phyloP scores from a whole-genome alignment of 768 basidiomycete species.

The Fomitopsis pulvina region DNA sequence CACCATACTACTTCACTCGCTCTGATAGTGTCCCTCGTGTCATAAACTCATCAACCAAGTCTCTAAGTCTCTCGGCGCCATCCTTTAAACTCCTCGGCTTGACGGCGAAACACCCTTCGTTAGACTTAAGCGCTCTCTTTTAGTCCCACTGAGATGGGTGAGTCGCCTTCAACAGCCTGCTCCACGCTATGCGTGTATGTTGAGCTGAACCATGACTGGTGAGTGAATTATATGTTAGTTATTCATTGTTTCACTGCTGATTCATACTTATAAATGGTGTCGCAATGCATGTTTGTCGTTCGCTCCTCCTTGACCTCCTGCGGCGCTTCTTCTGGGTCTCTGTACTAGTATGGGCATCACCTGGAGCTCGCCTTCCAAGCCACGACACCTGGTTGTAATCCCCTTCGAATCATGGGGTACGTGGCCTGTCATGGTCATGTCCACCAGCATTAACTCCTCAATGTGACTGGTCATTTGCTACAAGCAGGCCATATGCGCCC shows the following conservation, averaged over 20 bases:
- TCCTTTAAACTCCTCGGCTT: neutral
- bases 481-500: slow-evolving; percentile 12
- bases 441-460: neutral
- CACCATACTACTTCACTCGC: too few species aligned
- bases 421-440: neutral
- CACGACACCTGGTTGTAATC: slow-evolving; percentile 1
- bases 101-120: neutral
- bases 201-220: neutral
- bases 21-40: too few species aligned
- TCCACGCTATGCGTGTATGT: too few species aligned
- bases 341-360: neutral
- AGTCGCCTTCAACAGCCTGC: neutral
- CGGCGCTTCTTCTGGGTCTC: neutral
- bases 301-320: neutral
- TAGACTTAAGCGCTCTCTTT: neutral
- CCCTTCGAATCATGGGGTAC: slow-evolving; percentile 6
- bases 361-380: neutral
- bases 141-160: neutral
- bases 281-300: neutral
- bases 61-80: neutral
- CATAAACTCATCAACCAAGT: too few species aligned
- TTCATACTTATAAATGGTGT: neutral
- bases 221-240: neutral
- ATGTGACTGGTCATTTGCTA: neutral
- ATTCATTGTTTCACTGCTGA: neutral